A percentile compares a stretch with the other conserved stretches of the same genome.
phyloP scores from a whole-genome alignment of 179 eudicot species.

The Corrigiola litoralis region DNA sequence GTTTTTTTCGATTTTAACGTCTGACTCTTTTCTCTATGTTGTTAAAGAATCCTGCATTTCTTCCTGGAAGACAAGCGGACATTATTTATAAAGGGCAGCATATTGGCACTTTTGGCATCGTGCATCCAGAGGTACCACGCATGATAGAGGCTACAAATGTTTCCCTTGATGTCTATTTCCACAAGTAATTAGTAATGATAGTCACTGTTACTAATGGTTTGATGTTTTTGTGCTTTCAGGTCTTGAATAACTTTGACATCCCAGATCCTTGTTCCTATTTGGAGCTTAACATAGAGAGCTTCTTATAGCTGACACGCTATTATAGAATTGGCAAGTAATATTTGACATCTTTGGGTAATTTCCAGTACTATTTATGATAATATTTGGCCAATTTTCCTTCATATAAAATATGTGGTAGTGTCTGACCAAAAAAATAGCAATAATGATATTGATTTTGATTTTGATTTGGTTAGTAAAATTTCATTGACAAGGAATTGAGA shows the following conservation, averaged over 20 bases:
- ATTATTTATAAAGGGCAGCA: constrained; percentile 71
- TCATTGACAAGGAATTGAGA: too few species aligned
- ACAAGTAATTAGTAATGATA: neutral
- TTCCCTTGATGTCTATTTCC: neutral
- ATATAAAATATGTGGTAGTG: too few species aligned
- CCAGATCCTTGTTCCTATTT: constrained; percentile 74
- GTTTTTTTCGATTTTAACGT: neutral
- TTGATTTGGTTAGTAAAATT: too few species aligned
- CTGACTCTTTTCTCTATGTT: constrained; percentile 14
- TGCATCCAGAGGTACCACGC: constrained; percentile 80
- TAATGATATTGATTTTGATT: too few species aligned
- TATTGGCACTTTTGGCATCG: constrained; percentile 86
- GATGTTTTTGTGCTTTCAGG: constrained; percentile 36
- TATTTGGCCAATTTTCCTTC: too few species aligned
- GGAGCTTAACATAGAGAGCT: constrained; percentile 59
- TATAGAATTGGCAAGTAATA: neutral
- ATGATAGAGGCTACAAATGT: neutral
- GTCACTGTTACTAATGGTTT: neutral
- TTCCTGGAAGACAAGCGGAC: constrained; percentile 80
- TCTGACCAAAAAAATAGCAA: too few species aligned
- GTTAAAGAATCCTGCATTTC: constrained; percentile 77
- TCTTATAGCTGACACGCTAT: constrained; percentile 29
- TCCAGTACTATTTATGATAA: too few species aligned
- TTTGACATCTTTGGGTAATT: neutral
- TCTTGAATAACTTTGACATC: constrained; percentile 65